Conservation (phyloP, 2,329 filamentous ascomycete species). For the Arachnomyces sp. region DNA sequence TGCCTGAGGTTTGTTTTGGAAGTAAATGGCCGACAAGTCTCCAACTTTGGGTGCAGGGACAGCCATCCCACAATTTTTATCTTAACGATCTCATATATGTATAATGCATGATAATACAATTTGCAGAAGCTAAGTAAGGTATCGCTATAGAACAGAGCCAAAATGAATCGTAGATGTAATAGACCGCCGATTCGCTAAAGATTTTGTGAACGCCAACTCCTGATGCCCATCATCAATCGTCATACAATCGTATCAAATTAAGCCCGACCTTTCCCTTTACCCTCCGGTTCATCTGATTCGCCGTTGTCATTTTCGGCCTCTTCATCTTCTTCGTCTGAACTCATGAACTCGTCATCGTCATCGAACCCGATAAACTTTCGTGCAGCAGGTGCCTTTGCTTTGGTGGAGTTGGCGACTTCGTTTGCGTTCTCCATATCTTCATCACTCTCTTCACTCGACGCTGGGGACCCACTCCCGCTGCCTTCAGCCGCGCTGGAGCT, state of each 20-base stretch:
- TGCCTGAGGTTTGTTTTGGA: no score
- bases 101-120: no score
- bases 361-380: constrained; percentile 40
- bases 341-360: constrained; percentile 35
- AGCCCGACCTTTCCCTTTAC: constrained; percentile 29
- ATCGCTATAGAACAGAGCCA: no score
- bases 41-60: no score
- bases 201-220: no score
- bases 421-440: constrained; percentile 28
- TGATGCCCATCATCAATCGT: no score
- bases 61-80: no score
- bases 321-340: constrained; percentile 33
- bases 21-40: no score
- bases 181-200: no score
- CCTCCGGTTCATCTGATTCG: constrained; percentile 16
- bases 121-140: no score
- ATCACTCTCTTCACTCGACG: constrained; percentile 29
- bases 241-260: constrained; percentile 13
- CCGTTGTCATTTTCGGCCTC: constrained; percentile 19
- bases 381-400: constrained; percentile 17
- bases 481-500: constrained; percentile 33
- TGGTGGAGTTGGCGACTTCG: constrained; percentile 21
- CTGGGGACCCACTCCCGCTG: constrained; percentile 23
- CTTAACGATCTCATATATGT: no score
- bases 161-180: no score